These are phyloP conservation scores for Grigorovia transvaalensis DNA, from an alignment of 805 yeast genomes.

Conservation along the genomic window DNA sequence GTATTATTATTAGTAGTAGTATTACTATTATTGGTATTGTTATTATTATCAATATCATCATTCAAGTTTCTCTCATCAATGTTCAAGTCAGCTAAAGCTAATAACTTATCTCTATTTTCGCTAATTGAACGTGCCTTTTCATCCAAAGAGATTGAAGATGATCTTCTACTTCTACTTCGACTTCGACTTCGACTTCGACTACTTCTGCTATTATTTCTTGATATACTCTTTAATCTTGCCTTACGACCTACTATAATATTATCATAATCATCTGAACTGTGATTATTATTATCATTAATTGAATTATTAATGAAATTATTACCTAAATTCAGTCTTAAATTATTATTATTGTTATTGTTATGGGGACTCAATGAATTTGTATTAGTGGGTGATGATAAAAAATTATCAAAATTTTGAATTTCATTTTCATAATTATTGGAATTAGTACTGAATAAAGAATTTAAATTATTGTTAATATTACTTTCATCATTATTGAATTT, in stretches of 20 bases:
- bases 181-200: slow-evolving; percentile 4
- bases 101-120: slow-evolving; percentile 22
- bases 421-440: neutral
- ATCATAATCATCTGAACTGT: slow-evolving; percentile 10
- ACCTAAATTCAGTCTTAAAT: neutral
- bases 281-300: slow-evolving; percentile 1
- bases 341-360: slow-evolving; percentile 2
- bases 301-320: neutral
- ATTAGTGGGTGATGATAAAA: neutral
- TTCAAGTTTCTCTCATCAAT: neutral
- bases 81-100: slow-evolving; percentile 22
- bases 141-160: slow-evolving; percentile 13
- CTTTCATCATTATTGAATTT: neutral
- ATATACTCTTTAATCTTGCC: slow-evolving; percentile 11
- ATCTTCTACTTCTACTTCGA: slow-evolving; percentile 7
- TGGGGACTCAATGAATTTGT: slow-evolving; percentile 1
- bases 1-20: neutral
- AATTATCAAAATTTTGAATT: neutral
- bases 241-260: slow-evolving; percentile 24
- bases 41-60: neutral
- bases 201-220: slow-evolving; percentile 7
- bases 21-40: neutral
- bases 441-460: neutral
- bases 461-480: too few relatives aligned
- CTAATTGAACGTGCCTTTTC: slow-evolving; percentile 24